These are phyloP conservation scores for Francoa sonchifolia DNA, from an alignment of 441 rosid species.

Conservation along the genomic window DNA sequence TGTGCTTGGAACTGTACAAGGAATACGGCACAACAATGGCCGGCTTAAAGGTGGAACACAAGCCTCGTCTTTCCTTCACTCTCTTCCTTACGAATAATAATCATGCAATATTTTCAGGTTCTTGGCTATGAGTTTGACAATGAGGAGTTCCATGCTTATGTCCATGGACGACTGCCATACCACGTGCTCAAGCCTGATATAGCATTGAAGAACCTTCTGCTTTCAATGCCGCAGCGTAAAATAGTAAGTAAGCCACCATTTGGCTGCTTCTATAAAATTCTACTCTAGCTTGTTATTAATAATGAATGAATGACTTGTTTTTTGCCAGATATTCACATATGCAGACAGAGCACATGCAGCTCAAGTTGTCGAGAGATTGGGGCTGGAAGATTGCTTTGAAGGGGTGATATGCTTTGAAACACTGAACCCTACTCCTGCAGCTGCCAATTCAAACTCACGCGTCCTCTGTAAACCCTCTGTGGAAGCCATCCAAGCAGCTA, in stretches of 20 bases:
- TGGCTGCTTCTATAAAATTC: not conserved
- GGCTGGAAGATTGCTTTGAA: slow-evolving; percentile 55
- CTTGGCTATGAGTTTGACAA: slow-evolving; percentile 51
- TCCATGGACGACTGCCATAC: slow-evolving; percentile 47
- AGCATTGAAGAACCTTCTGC: slow-evolving; percentile 39
- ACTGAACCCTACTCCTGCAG: slow-evolving; percentile 30
- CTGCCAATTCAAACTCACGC: slow-evolving; percentile 11
- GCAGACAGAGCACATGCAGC: slow-evolving; percentile 41
- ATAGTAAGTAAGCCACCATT: slow-evolving; percentile 22
- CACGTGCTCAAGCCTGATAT: slow-evolving; percentile 40
- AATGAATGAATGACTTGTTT: not conserved
- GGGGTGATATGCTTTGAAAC: slow-evolving; percentile 67
- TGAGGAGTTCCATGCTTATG: slow-evolving; percentile 50
- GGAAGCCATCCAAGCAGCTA: slow-evolving; percentile 49
- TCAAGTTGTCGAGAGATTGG: slow-evolving; percentile 30
- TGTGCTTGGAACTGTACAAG: slow-evolving; percentile 55
- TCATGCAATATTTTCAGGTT: slow-evolving; percentile 19
- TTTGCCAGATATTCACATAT: slow-evolving; percentile 45
- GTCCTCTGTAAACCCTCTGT: slow-evolving; percentile 51
- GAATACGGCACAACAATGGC: slow-evolving; percentile 74
- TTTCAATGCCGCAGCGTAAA: slow-evolving; percentile 49
- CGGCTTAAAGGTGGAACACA: slow-evolving; percentile 39
- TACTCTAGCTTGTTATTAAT: not conserved
- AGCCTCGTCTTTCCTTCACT: not conserved
- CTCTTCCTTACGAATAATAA: not conserved